Base-by-base conservation (phyloP, 225 moss, liverwort and hornwort species). In the Sphagnum contortum region DNA sequence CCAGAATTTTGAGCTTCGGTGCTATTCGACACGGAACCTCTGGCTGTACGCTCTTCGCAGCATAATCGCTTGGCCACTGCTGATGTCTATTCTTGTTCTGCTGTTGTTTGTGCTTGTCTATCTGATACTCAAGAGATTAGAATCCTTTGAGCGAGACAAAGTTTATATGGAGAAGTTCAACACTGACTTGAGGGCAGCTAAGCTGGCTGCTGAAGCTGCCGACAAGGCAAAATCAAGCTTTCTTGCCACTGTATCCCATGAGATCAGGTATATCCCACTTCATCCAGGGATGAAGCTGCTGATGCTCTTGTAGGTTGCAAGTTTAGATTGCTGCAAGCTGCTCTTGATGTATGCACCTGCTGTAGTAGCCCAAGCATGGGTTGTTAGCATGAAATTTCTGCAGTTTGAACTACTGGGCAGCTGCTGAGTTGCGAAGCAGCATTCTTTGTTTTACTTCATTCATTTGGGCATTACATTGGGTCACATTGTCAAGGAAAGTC, bases 241-340 rank as follows among this genome's bases (percentile, higher is more conserved):
- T 61, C 70, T 91, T n/a, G 91, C 91, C 49, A 88, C 91, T 8
- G 88, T 91, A 47, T 91, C 91, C n/a, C 91, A 91, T 68, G 91
- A 91, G 64, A 91, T 91, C 64, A 80, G 91, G 91, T 88, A 49
- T 57, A 6, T 44, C 12, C 7, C 45, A 45, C 9, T 29, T 29
- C 44, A 29, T 14, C 46, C 46, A 29, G 29, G 29, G 29, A 29
- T 29, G 29, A 29, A 29, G 29, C 29, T 29, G 29, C 29, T 1
- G 1, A 29, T 29, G 29, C 29, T 29, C 29, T 29, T 29, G 29
- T 29, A 29, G 29, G 29, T 29, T 29, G 29, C 29, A 29, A 29
- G 29, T 1, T 29, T 29, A 29, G 29, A 29, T 29, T 61, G 8
- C 48, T 44, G n/a, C 46, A 9, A 9, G 47, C 57, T 13, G 46